Conservation (phyloP, 345 rosid species). For the Acer saccharum region DNA sequence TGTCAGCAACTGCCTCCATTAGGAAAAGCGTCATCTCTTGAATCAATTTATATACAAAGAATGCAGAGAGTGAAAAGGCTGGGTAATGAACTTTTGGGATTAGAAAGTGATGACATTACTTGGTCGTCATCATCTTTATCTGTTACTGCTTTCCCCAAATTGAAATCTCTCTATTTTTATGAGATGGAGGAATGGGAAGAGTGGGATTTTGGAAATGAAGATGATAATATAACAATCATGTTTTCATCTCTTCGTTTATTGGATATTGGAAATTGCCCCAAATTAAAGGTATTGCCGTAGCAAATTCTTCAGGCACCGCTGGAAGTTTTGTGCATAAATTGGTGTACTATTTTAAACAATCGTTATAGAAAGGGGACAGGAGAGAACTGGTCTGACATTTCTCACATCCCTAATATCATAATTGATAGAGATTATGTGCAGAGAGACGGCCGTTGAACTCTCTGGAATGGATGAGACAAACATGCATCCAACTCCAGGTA, state of each 20-base stretch:
- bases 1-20: not conserved
- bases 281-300: not conserved
- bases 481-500: too few species aligned
- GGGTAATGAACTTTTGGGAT: not conserved
- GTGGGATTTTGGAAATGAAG: not conserved
- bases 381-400: not conserved
- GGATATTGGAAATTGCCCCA: not conserved
- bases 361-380: not conserved
- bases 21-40: not conserved
- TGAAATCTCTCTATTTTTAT: not conserved
- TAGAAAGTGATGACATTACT: not conserved
- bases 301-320: not conserved
- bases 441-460: not conserved
- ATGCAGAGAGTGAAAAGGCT: not conserved
- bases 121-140: not conserved
- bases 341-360: not conserved
- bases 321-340: not conserved
- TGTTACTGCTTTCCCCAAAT: not conserved
- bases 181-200: not conserved
- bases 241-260: not conserved
- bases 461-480: too few species aligned
- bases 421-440: not conserved
- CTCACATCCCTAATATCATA: not conserved
- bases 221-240: not conserved
- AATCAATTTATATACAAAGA: not conserved